Evolutionary conservation across 805 yeast genomes (phyloP), one percentile per base, ranked within the genome.

Genomic region (Wickerhamomyces hampshirensis): DNA sequence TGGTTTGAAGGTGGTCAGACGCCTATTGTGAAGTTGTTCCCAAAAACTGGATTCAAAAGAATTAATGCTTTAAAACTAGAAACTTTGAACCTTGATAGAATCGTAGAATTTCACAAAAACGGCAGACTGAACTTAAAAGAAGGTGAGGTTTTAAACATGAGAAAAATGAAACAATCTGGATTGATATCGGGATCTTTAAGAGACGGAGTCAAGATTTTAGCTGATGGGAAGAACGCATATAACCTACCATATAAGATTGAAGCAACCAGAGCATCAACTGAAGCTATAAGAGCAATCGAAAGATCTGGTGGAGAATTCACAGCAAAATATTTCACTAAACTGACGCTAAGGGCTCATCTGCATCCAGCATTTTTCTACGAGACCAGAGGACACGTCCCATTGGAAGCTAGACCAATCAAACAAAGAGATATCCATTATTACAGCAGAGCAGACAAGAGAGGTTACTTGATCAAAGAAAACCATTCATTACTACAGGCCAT

Each of bases 1-100:
- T 86, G 95, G 91, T 87, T 91, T 58, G 98, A 93, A 69, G 98
- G 98, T 77, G 98, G 98, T 59, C 98, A 93, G 60, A 93, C 98
- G 2, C 98, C 97, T 18, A 82, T 56, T 77, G 78, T 60, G 75
- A 84, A 61, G 66, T 84, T 48, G 79, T 86, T 62, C 95, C 97
- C 48, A 34, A 91, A 91, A 58, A 68, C 81, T 42, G 98, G 98
- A 7, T 88, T 88, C 66, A 77, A 74, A 51, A 76, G 86, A 58
- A 75, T 72, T 18, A 77, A 73, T 50, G 72, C 72, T 33, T 62
- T 62, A 41, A 71, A 70, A 11, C 63, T 75, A 48, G 63, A 67
- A 5, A 39, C 40, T 15, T 18, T 93, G 44, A 84, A 84, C 53
- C 67, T 91, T 53, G 73, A 68, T 23, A 71, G 77, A 47, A 77